Evolutionary conservation across 75 land plant genomes (phyloP), one percentile per base, ranked within the genome.

Genomic region (Cryptomeria japonica): DNA sequence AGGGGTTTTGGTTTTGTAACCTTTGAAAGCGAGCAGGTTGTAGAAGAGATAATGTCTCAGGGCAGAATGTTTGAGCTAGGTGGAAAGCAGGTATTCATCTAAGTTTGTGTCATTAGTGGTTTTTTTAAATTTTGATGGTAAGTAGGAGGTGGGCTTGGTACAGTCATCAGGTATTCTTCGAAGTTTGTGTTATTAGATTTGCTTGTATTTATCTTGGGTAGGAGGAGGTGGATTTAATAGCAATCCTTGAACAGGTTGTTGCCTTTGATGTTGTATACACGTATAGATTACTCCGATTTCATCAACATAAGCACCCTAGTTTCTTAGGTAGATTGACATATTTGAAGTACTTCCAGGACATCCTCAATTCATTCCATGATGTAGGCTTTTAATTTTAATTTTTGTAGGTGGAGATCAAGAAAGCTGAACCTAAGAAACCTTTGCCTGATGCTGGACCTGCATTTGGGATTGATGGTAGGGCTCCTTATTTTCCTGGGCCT

Each of bases 1-100:
- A 92, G 96, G 49, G 98, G 98, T 37, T 96, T 96, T 90, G 98
- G 97, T 19, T 96, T 96, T 89, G 88, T 96, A 19, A 94, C 94
- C 41, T 96, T 96, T 90, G 97, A 94, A 34, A 94, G 78, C 88
- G 97, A 96, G 84, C 95, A 96, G 51, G 72, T 90, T 51, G 98
- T 96, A 64, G 97, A 95, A 68, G 94, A 91, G 36, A 80, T 96
- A 0, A 87, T 96, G 9, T 86, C 95, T 15, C 90, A 93, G 42
- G 95, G 93, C n/a, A 90, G 86, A 86, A 92, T 89, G 91, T 92
- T 91, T 84, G 97, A 96, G 86, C 91, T 96, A 84, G 93, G 89
- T 32, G 97, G 97, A 39, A 96, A 95, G 86, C 93, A 92, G 97
- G 97, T 93, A 36, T 80, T 75, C 42, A 11, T 78, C n/a, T 9